A percentile compares a stretch with the other conserved stretches of the same genome.
phyloP scores from a whole-genome alignment of 31 red algal species.

The Endocladia muricata region DNA sequence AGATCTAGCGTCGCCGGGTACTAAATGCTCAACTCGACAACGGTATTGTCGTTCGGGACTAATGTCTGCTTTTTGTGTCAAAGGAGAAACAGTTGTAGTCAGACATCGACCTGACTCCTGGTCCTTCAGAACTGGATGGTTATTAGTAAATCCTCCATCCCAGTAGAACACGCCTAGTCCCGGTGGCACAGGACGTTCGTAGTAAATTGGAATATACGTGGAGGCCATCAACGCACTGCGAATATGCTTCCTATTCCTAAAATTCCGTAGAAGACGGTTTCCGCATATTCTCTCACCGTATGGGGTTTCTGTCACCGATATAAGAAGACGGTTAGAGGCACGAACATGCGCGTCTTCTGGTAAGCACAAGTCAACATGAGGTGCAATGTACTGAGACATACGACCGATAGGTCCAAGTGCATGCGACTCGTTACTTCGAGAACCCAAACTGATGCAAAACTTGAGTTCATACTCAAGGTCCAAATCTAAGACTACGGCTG shows the following conservation, averaged over 20 bases:
- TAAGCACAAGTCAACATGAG: conserved; percentile 20
- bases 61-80: conserved; percentile 38
- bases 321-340: conserved; percentile 47
- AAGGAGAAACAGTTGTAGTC: conserved; percentile 39
- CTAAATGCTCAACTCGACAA: conserved; percentile 32
- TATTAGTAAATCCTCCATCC: conserved; percentile 63
- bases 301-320: conserved; percentile 52
- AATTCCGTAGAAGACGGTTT: conserved; percentile 20
- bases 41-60: conserved; percentile 28
- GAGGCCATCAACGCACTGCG: conserved; percentile 38
- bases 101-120: conserved; percentile 10
- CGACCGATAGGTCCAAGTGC: conserved; percentile 36
- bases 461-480: conserved; percentile 38
- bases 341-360: conserved; percentile 35
- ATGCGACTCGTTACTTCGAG: conserved; percentile 13
- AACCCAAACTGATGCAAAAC: conserved; percentile 29
- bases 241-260: conserved; percentile 20
- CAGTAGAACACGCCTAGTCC: conserved; percentile 29
- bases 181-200: conserved; percentile 37
- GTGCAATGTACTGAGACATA: conserved; percentile 24
- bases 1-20: conserved; percentile 11
- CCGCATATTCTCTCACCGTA: conserved; percentile 18
- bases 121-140: conserved; percentile 38
- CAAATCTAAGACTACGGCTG: conserved; percentile 31
- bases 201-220: conserved; percentile 61